Percentiles rank a stretch among this genome's conserved stretches.
These are phyloP conservation scores for Mortierella sp. DNA, from an alignment of 371 early-diverging fungal species.

Conservation along the genomic window DNA sequence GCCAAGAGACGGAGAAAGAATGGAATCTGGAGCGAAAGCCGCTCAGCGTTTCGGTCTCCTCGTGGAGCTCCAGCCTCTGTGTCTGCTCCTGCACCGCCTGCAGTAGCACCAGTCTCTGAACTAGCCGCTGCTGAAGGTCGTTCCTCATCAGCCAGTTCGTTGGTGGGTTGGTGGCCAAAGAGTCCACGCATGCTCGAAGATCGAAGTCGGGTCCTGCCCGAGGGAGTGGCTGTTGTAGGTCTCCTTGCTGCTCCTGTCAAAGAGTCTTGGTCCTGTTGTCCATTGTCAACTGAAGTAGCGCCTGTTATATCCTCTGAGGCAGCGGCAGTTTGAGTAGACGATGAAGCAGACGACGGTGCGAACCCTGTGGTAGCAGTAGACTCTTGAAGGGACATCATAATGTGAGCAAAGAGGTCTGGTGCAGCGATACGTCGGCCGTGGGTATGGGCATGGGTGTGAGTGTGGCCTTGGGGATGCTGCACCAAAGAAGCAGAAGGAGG, in stretches of 20 bases:
- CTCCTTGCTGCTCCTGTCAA: not conserved
- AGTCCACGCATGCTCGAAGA: constrained; percentile 35
- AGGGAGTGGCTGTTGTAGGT: not conserved
- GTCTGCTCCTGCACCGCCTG: not conserved
- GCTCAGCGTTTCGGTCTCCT: not conserved
- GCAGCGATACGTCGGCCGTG: constrained; percentile 22
- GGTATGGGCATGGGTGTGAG: not conserved
- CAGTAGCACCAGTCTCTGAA: not conserved
- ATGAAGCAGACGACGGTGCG: not conserved
- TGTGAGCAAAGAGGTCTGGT: constrained; percentile 34
- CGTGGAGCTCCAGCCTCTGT: not conserved
- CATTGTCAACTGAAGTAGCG: not conserved
- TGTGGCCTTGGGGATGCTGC: not conserved
- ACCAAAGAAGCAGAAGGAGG: not conserved
- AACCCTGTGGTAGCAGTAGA: not conserved
- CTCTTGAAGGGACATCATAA: constrained; percentile 32
- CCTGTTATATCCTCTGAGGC: not conserved
- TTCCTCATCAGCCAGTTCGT: constrained; percentile 4
- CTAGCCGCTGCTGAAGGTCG: not conserved
- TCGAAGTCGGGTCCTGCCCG: constrained; percentile 30
- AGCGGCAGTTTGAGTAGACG: not conserved
- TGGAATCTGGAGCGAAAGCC: constrained; percentile 27
- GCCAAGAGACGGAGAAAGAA: constrained; percentile 39
- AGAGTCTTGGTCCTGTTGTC: constrained; percentile 4
- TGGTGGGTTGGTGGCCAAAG: constrained; percentile 34